Evolutionary conservation across 2,329 filamentous ascomycete species (phyloP).

Genomic region (Aureobasidium sp.): DNA sequence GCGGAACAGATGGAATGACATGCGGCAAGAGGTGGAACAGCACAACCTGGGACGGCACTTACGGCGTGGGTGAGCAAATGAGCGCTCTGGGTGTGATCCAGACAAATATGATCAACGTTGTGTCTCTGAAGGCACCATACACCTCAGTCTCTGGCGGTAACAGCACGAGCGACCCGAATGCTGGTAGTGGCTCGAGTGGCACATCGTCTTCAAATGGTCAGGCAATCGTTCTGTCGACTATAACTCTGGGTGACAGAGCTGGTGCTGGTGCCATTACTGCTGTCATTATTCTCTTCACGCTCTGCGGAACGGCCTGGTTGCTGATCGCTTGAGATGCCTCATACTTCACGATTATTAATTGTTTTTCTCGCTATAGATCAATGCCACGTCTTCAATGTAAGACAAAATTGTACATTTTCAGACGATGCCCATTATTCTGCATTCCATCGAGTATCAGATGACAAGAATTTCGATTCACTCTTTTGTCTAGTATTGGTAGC

Average conservation of each 20-base stretch:
- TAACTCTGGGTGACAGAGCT: constrained; percentile 55
- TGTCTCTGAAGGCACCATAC: constrained; percentile 31
- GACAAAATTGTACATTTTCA: no score
- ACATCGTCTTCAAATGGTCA: constrained; percentile 22
- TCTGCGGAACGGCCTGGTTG: constrained; percentile 38
- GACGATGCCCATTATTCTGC: no score
- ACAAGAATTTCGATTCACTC: no score
- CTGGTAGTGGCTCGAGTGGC: constrained; percentile 32
- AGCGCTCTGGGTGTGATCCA: constrained; percentile 44
- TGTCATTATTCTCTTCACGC: constrained; percentile 47
- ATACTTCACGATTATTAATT: not conserved
- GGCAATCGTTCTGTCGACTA: constrained; percentile 18
- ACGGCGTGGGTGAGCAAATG: constrained; percentile 49
- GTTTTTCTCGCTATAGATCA: no score
- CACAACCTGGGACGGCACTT: constrained; percentile 36
- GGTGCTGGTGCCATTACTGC: constrained; percentile 62
- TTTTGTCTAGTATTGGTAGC: no score
- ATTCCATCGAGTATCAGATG: no score
- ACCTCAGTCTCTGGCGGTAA: constrained; percentile 45
- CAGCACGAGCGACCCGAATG: constrained; percentile 38
- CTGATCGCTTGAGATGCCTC: not conserved
- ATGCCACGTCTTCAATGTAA: no score
- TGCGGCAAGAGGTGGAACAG: constrained; percentile 37
- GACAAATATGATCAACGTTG: constrained; percentile 34
- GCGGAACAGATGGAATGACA: constrained; percentile 32